Conservation (phyloP, 768 basidiomycete species). For the Neoboletus magnificus region DNA sequence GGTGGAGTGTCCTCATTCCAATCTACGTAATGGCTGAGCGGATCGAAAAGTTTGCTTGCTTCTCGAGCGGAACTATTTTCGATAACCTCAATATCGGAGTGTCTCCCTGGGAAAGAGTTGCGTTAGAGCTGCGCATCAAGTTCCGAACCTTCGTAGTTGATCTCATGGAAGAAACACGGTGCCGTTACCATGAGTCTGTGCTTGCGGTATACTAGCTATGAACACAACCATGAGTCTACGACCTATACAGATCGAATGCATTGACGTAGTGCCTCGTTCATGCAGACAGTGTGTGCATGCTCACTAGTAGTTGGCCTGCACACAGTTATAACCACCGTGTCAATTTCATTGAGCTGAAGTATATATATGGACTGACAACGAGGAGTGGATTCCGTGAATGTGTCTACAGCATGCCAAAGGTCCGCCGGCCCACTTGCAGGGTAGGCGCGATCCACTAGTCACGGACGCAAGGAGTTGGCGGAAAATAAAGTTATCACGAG, state of each 20-base stretch:
- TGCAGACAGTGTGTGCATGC: not conserved
- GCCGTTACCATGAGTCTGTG: not conserved
- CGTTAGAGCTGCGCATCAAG: not conserved
- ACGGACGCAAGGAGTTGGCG: not conserved
- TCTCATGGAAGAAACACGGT: not conserved
- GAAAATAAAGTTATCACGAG: not conserved
- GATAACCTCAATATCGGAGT: not conserved
- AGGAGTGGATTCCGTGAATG: not conserved
- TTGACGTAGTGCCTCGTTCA: not conserved
- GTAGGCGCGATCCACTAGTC: not conserved
- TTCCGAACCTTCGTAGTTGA: not conserved
- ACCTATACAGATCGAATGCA: not conserved
- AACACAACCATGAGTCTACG: not conserved
- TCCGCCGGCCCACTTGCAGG: not conserved
- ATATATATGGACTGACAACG: not conserved
- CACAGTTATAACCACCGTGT: not conserved
- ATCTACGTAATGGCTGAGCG: not conserved
- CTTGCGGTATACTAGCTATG: not conserved
- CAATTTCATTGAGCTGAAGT: not conserved
- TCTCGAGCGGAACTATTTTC: not conserved
- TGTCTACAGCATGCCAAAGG: not conserved
- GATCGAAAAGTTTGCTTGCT: not conserved
- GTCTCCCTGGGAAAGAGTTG: not conserved
- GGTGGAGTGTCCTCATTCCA: not conserved
- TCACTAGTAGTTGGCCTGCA: not conserved